Evolutionary conservation across 2,329 filamentous ascomycete genomes (phyloP).

Genomic region (Aspergillus sp.): DNA sequence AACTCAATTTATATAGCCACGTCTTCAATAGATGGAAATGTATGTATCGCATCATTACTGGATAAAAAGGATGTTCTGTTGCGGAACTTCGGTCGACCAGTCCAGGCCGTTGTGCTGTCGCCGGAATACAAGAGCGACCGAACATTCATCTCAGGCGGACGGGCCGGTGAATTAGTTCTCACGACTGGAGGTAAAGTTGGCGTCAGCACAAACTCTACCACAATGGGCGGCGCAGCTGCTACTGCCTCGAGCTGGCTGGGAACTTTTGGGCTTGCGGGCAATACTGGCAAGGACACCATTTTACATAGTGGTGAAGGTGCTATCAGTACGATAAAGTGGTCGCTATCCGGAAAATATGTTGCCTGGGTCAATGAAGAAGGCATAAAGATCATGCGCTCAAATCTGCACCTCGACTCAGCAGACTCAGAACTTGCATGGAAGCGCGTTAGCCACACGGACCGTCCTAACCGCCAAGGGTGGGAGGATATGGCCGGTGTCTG

Average conservation of each 20-base stretch:
- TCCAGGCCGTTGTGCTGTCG: slow-evolving; percentile 90
- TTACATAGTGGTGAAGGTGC: slow-evolving; percentile 89
- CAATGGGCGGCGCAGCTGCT: slow-evolving; percentile 70
- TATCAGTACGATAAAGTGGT: slow-evolving; percentile 94
- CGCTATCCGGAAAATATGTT: slow-evolving; percentile 84
- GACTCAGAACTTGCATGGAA: slow-evolving; percentile 90
- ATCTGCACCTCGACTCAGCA: slow-evolving; percentile 72
- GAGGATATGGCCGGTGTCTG: slow-evolving; percentile 96
- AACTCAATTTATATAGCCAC: slow-evolving; percentile 94
- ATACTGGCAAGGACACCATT: slow-evolving; percentile 79
- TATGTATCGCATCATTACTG: slow-evolving; percentile 83
- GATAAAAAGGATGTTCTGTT: slow-evolving; percentile 88
- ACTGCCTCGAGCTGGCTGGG: slow-evolving; percentile 89
- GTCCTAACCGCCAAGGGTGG: slow-evolving; percentile 83
- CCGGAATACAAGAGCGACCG: slow-evolving; percentile 90
- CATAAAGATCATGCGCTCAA: slow-evolving; percentile 95
- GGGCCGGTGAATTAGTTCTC: slow-evolving; percentile 82
- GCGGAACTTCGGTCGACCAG: slow-evolving; percentile 88
- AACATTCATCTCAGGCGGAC: slow-evolving; percentile 85
- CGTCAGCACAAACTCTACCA: slow-evolving; percentile 79
- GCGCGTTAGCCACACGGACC: slow-evolving; percentile 85
- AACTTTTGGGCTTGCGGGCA: slow-evolving; percentile 75
- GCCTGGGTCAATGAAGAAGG: slow-evolving; percentile 96
- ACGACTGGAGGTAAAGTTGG: slow-evolving; percentile 79
- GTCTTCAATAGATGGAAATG: slow-evolving; percentile 91